Evolutionary conservation across 805 yeast genomes (phyloP), one percentile per base, ranked within the genome.

Genomic region (Candida multigemmis): DNA sequence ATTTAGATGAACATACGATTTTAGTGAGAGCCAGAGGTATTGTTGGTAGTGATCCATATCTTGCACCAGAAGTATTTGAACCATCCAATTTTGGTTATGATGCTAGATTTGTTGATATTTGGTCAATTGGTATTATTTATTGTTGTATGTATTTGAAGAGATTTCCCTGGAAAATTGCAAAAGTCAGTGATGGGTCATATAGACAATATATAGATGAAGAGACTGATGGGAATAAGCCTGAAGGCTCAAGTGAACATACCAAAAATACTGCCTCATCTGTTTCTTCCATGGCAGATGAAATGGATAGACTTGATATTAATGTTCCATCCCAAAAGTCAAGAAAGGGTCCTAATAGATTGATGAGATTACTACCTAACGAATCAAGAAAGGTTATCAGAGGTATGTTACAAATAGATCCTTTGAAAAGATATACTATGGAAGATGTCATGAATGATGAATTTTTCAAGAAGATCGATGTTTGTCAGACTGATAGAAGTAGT

Each of bases 91-190:
- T 38, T 13, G 66, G 65, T 2, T 89, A 89, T 50, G 96, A 89
- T 50, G 91, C 96, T 12, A 71, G 91, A 27, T 76, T 79, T 5
- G 84, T 77, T 2, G 98, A 89, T 49, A 72, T 87, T 13, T 89
- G 98, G 98, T 83, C 95, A 1, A 61, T 84, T 28, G 97, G 94
- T 0, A 83, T 89, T 16, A 84, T 91, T 28, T 89, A 70, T 48
- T 85, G 94, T 50, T 87, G 97, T 56, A 82, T 86, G 87, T 65
- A 79, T 2, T 58, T 87, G 38, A 72, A 80, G 39, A 58, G 94
- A 34, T 89, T 89, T 55, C 97, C 98, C 1, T 89, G 98, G 98
- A 85, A 85, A 49, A 71, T 87, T 2, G 96, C 96, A n/a, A 76
- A 78, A 38, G 54, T 60, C 14, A 59, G 73, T 5, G 96, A 87